Percentiles rank a stretch among this genome's conserved stretches.
Conservation (phyloP, 176 grass and related monocot genomes). For the Paspalum vaginatum region DNA sequence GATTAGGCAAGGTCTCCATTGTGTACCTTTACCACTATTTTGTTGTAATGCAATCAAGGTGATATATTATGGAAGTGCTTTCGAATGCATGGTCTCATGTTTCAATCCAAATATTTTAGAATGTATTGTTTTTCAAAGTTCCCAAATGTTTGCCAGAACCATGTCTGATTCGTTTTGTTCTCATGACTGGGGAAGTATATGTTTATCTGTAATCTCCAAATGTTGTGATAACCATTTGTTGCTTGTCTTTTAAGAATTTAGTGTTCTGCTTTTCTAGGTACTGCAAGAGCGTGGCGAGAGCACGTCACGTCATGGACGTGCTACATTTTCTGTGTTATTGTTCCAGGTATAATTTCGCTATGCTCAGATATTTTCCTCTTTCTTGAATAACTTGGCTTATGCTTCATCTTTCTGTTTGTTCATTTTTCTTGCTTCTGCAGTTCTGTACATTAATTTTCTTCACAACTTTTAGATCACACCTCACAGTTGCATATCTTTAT, state of each 20-base stretch:
- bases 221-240: slow-evolving; percentile 3
- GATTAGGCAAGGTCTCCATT: background rate
- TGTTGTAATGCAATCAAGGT: background rate
- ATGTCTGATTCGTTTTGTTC: background rate
- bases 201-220: slow-evolving; percentile 12
- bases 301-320: slow-evolving; percentile 95
- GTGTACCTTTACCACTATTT: background rate
- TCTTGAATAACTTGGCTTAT: slow-evolving; percentile 25
- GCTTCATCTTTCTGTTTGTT: slow-evolving; percentile 25
- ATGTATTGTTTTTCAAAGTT: background rate
- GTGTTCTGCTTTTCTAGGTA: slow-evolving; percentile 51
- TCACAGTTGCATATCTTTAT: background rate
- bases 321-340: slow-evolving; percentile 96
- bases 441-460: background rate
- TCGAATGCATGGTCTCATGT: background rate
- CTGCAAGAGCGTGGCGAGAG: slow-evolving; percentile 98
- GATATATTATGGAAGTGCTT: background rate
- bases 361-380: background rate
- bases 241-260: slow-evolving; percentile 31
- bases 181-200: background rate
- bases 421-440: slow-evolving; percentile 21
- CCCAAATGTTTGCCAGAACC: background rate
- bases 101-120: background rate
- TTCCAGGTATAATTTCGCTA: slow-evolving; percentile 71
- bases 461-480: slow-evolving; percentile 4